Percentiles rank a stretch among this genome's conserved stretches.
Evolutionary conservation across 169 alveolate species (phyloP).

Genomic region (Cryptosporidium tyzzeri): DNA sequence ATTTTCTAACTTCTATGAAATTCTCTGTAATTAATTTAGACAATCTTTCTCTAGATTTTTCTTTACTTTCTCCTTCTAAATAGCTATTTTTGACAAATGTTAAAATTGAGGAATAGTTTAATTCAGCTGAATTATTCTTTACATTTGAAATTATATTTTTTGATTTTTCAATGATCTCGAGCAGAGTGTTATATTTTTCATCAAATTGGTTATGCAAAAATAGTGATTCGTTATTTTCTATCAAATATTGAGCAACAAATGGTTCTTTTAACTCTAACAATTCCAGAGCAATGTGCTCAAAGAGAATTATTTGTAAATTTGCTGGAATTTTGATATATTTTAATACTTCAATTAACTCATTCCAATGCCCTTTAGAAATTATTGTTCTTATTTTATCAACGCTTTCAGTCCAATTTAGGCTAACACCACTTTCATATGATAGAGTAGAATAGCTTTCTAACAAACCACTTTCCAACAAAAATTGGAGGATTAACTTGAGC

Average conservation of each 20-base stretch:
- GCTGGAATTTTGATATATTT: slow-evolving; percentile 35
- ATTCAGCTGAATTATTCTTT: background rate
- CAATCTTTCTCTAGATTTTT: slow-evolving; percentile 29
- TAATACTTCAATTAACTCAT: slow-evolving; percentile 9
- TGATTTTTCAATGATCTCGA: slow-evolving; percentile 34
- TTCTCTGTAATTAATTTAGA: slow-evolving; percentile 7
- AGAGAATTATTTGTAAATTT: slow-evolving; percentile 7
- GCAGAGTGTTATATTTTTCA: slow-evolving; percentile 9
- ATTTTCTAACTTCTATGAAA: background rate
- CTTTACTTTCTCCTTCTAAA: slow-evolving; percentile 30
- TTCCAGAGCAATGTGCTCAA: slow-evolving; percentile 56
- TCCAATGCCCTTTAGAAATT: slow-evolving; percentile 34
- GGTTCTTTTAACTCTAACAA: slow-evolving; percentile 57
- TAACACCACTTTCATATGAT: slow-evolving; percentile 18
- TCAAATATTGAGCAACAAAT: slow-evolving; percentile 31
- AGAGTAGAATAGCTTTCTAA: slow-evolving; percentile 16
- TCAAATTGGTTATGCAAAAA: background rate
- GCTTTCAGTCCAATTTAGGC: slow-evolving; percentile 32
- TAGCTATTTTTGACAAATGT: slow-evolving; percentile 23
- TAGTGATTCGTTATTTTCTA: slow-evolving; percentile 16
- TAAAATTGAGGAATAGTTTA: slow-evolving; percentile 7
- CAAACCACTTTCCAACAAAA: slow-evolving; percentile 54
- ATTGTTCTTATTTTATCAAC: slow-evolving; percentile 8
- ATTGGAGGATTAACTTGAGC: slow-evolving; percentile 40
- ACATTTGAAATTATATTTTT: background rate